Base-by-base conservation (phyloP, 2,329 filamentous ascomycete species). In the Epichloe festucae region DNA sequence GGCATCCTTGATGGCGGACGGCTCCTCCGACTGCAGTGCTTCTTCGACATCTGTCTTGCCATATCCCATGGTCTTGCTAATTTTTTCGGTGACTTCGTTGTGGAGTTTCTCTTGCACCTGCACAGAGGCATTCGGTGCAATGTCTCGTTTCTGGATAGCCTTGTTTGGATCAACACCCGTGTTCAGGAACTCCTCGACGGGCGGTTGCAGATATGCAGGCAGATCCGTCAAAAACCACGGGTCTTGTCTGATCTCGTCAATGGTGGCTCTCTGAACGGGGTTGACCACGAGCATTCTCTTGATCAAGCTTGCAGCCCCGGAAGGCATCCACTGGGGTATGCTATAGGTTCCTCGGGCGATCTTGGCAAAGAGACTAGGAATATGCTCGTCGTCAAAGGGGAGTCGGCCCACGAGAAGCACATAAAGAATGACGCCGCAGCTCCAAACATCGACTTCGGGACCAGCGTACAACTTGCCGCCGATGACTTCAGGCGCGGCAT, bases 301-400 rank as follows among this genome's bases (percentile, higher is more conserved):
- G 63, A 97, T 96, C 54, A 97, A 73, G 50, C 76, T 77, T 7
- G 84, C 81, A 3, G 93, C 90, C 49, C 90, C 91, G 1, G 83
- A 76, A 2, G 89, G 90, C 66, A 97, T 88, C 74, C 95, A 97
- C 50, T 82, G 84, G 0, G 93, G 93, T 57, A 95, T 87, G 60
- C 87, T 87, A 70, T 96, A 98, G 56, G 89, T 89, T 43, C 93
- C 93, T 53, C 90, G 86, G 19, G 90, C 88, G 55, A 98, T 98
- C 73, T 98, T 98, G 69, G 93, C 91, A 72, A 98, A 98, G 4
- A 98, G 76, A 44, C 89, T 90, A 2, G 93, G 93, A 57, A 98
- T 98, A 65, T 97, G 95, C 62, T 98, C 93, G 65, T 98, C 93
- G 70, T 98, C 93, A 64, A 98, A 98, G 8, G 93, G 93, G 93